Percentiles rank a stretch among this genome's conserved stretches.
Evolutionary conservation across 139 green algal species (phyloP).

Genomic region (Coelastrella sp.): DNA sequence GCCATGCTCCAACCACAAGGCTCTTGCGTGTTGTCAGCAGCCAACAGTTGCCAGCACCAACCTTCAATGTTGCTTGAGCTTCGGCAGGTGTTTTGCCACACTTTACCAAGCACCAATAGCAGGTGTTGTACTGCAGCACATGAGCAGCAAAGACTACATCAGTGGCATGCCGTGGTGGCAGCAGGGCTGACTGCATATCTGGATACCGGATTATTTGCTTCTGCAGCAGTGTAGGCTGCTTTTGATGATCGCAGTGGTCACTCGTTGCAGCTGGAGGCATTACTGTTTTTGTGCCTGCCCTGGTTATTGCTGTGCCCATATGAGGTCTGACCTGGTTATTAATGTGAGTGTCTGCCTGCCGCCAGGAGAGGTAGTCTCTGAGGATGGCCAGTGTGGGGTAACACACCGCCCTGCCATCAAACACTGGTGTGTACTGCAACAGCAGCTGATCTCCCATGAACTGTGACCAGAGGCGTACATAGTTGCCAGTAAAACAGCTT

Average conservation of each 20-base stretch:
- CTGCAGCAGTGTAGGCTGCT: background rate
- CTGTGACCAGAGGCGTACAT: slow-evolving; percentile 81
- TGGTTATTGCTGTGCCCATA: slow-evolving; percentile 42
- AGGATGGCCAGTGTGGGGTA: slow-evolving; percentile 82
- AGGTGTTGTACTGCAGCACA: slow-evolving; percentile 93
- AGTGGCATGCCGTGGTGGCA: background rate
- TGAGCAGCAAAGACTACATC: background rate
- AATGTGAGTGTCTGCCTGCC: slow-evolving; percentile 95
- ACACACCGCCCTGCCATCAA: slow-evolving; percentile 90
- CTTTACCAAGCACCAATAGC: slow-evolving; percentile 92
- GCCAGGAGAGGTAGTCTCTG: slow-evolving; percentile 94
- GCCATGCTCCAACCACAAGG: no score
- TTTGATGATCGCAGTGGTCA: background rate
- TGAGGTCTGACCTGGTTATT: slow-evolving; percentile 86
- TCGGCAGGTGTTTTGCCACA: slow-evolving; percentile 61
- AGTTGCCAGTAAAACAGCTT: slow-evolving; percentile 89
- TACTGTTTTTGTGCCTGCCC: background rate
- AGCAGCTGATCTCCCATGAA: slow-evolving; percentile 60
- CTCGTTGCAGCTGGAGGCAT: background rate
- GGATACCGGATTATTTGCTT: no score
- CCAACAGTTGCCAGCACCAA: slow-evolving; percentile 21
- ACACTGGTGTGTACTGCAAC: slow-evolving; percentile 81
- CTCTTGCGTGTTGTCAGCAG: no score
- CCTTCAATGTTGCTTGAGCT: slow-evolving; percentile 77
- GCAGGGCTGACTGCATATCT: background rate